Evolutionary conservation across 768 basidiomycete genomes (phyloP).

Genomic region (Leccinum variicolor): DNA sequence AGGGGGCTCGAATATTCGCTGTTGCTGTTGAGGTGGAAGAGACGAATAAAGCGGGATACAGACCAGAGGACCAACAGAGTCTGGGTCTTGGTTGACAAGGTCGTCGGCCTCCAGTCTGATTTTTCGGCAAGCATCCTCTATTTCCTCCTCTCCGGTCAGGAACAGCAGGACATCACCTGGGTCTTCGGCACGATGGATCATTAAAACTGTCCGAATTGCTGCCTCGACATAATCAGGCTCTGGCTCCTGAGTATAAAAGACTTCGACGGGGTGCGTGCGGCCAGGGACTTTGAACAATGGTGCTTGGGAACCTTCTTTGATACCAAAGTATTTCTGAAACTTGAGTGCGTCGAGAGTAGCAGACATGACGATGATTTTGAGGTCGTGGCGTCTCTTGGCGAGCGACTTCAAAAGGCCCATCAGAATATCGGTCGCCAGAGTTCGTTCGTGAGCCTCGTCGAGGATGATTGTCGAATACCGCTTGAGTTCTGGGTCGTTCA

Average conservation of each 20-base stretch:
- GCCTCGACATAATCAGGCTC: slow-evolving; percentile 97
- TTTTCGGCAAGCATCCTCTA: slow-evolving; percentile 93
- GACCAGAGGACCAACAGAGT: slow-evolving; percentile 77
- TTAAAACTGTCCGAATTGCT: slow-evolving; percentile 91
- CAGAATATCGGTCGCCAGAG: slow-evolving; percentile 94
- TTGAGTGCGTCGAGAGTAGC: slow-evolving; percentile 96
- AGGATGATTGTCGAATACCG: slow-evolving; percentile 98
- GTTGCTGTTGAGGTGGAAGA: slow-evolving; percentile 91
- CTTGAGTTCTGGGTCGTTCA: slow-evolving; percentile 88
- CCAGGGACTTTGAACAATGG: slow-evolving; percentile 91
- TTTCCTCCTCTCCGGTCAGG: slow-evolving; percentile 98
- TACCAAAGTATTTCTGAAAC: slow-evolving; percentile 91
- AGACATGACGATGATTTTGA: slow-evolving; percentile 98
- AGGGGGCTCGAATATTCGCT: slow-evolving; percentile 91
- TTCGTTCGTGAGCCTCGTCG: slow-evolving; percentile 98
- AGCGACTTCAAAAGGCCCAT: slow-evolving; percentile 94
- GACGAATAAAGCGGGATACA: slow-evolving; percentile 96
- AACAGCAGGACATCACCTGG: slow-evolving; percentile 92
- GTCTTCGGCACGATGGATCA: slow-evolving; percentile 96
- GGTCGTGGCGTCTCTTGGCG: slow-evolving; percentile 74
- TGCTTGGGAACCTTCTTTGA: slow-evolving; percentile 42
- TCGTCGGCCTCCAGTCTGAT: slow-evolving; percentile 91
- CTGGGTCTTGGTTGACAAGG: slow-evolving; percentile 63
- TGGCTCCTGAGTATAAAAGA: slow-evolving; percentile 90
- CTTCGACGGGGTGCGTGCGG: slow-evolving; percentile 92